Evolutionary conservation across 768 basidiomycete genomes (phyloP), one percentile per base, ranked within the genome.

Genomic region (Mycena haematopus): DNA sequence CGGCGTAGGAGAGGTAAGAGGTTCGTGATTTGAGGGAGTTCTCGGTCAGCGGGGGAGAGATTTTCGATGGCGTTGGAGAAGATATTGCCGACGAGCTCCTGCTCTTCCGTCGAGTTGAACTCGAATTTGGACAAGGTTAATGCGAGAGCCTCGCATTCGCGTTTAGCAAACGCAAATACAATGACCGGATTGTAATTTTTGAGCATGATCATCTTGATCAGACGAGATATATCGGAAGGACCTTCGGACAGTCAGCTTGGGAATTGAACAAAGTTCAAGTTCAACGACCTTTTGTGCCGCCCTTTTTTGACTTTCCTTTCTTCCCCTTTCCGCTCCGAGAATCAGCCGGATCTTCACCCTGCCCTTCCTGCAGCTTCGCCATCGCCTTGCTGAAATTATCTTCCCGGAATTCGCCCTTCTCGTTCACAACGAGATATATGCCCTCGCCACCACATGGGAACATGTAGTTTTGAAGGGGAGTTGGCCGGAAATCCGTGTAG

Each of bases 111-210:
- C 2, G 90, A 85, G 72, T 95, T 99, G 81, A 96, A 95, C 70
- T 99, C 96, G 66, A 95, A 86, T 74, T 99, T 99, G n/a, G 92
- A 90, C 80, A 98, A 85, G 31, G 86, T 89, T 63, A 97, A 81
- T 2, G 97, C 97, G 33, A 97, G 85, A 0, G 85, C 88, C 76
- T 99, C 97, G 75, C 97, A 99, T 79, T 99, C 96, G 53, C 96
- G 89, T 75, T 99, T 99, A 78, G 93, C 93, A 78, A 99, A 99
- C 6, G 96, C 93, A 75, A 99, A 99, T 57, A 99, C 89, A 72
- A 99, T 99, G 66, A 98, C 96, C 0, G 97, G 97, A 71, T 98
- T 96, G 77, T 94, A 96, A 74, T 95, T 95, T 77, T 96, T 96
- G 64, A 88, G 77, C 93, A 98, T 95, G 77, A 99, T 97, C 91